Percentiles rank a stretch among this genome's conserved stretches.
These are phyloP conservation scores for Phytophthora colocasiae DNA, from an alignment of 352 stramenopile genomes.

Conservation along the genomic window DNA sequence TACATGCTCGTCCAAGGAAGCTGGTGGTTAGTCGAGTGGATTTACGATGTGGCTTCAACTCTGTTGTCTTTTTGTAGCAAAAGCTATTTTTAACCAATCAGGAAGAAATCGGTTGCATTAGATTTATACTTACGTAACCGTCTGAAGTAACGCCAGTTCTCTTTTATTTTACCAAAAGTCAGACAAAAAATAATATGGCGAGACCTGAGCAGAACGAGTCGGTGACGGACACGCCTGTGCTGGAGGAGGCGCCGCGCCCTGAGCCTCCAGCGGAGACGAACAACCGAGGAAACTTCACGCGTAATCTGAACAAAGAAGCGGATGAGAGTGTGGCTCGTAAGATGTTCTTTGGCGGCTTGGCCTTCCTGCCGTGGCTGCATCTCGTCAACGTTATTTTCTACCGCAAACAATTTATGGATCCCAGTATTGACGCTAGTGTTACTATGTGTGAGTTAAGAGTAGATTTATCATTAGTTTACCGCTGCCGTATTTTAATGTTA, in stretches of 20 bases:
- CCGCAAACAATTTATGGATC: slow-evolving; percentile 82
- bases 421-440: slow-evolving; percentile 64
- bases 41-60: slow-evolving; percentile 32
- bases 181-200: slow-evolving; percentile 27
- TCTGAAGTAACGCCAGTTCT: slow-evolving; percentile 26
- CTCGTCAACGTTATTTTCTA: slow-evolving; percentile 86
- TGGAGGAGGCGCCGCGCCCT: slow-evolving; percentile 50
- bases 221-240: slow-evolving; percentile 61
- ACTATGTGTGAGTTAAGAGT: slow-evolving; percentile 68
- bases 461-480: too few species aligned
- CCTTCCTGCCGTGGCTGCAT: slow-evolving; percentile 84
- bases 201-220: slow-evolving; percentile 32
- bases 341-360: slow-evolving; percentile 84
- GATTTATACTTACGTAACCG: background rate
- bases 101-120: too few species aligned
- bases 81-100: background rate
- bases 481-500: background rate
- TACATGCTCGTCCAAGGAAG: slow-evolving; percentile 27
- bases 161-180: background rate
- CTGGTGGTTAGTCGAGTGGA: slow-evolving; percentile 20
- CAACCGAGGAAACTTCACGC: slow-evolving; percentile 90
- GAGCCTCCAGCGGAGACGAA: slow-evolving; percentile 45
- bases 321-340: slow-evolving; percentile 79
- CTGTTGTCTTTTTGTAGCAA: slow-evolving; percentile 24
- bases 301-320: slow-evolving; percentile 83